Percentiles rank a stretch among this genome's conserved stretches.
Conservation (phyloP, 2,329 filamentous ascomycete genomes). For the Neopestalotiopsis sp. region DNA sequence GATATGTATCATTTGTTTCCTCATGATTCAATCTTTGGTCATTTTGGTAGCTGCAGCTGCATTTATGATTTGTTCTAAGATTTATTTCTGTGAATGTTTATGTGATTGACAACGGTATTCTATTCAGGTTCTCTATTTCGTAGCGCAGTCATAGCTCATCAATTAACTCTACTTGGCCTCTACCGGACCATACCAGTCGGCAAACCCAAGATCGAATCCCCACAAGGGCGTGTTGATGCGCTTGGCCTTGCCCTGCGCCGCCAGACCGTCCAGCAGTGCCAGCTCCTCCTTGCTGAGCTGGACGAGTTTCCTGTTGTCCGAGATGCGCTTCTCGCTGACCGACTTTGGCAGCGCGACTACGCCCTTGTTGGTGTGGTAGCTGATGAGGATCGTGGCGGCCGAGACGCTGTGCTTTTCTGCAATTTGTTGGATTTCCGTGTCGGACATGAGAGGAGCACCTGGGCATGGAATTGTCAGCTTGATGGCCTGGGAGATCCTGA, state of each 20-base stretch:
- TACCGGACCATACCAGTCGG: constrained; percentile 11
- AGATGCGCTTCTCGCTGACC: constrained; percentile 56
- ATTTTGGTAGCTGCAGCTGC: too few species aligned
- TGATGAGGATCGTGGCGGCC: constrained; percentile 53
- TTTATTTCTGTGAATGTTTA: too few species aligned
- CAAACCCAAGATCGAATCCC: constrained; percentile 14
- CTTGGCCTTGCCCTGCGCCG: constrained; percentile 10
- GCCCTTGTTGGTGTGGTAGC: constrained; percentile 56
- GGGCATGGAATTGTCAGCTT: background rate
- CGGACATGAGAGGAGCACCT: constrained; percentile 14
- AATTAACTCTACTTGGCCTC: background rate
- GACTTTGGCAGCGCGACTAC: constrained; percentile 60
- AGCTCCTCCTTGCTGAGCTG: constrained; percentile 1
- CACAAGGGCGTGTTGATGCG: constrained; percentile 14
- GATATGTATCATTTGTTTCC: too few species aligned
- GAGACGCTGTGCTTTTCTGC: constrained; percentile 40
- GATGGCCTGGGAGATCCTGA: background rate
- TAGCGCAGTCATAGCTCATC: too few species aligned
- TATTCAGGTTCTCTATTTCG: too few species aligned
- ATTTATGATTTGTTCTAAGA: too few species aligned
- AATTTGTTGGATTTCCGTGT: constrained; percentile 17
- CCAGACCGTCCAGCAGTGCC: constrained; percentile 6
- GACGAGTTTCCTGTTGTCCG: constrained; percentile 43
- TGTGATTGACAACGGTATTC: too few species aligned
- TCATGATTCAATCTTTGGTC: too few species aligned